Conservation (phyloP, 2,329 filamentous ascomycete genomes). For the Thielaviopsis ethacetica region DNA sequence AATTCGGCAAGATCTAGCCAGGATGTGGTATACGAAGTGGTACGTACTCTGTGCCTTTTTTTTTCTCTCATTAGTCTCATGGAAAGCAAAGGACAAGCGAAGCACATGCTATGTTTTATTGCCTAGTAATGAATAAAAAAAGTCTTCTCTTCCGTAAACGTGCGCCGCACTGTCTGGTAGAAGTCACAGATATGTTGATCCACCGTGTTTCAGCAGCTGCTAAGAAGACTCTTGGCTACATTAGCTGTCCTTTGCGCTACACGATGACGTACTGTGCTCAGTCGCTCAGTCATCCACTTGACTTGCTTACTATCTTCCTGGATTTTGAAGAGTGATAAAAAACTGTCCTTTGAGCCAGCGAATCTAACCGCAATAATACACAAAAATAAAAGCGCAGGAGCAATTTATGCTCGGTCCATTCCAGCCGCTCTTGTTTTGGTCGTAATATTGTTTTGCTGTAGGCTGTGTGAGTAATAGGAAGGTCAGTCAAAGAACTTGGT, state of each 20-base stretch:
- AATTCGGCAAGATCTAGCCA: background rate
- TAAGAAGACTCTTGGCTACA: background rate
- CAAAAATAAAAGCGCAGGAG: background rate
- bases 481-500: background rate
- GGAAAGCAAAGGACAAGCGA: no score
- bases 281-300: no score
- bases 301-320: no score
- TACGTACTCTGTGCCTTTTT: no score
- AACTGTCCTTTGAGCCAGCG: background rate
- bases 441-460: background rate
- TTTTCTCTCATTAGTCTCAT: no score
- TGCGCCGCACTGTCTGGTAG: background rate
- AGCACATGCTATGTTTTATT: no score
- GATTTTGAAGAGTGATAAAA: no score
- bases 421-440: background rate
- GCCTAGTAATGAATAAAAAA: no score
- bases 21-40: no score
- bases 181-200: background rate
- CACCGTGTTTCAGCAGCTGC: background rate
- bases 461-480: no score
- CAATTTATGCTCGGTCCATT: background rate
- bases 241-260: background rate
- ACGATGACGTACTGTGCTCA: no score
- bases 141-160: background rate
- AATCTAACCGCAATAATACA: background rate